Conservation (phyloP, 169 alveolate genomes). For the Amoebophrya sp. region DNA sequence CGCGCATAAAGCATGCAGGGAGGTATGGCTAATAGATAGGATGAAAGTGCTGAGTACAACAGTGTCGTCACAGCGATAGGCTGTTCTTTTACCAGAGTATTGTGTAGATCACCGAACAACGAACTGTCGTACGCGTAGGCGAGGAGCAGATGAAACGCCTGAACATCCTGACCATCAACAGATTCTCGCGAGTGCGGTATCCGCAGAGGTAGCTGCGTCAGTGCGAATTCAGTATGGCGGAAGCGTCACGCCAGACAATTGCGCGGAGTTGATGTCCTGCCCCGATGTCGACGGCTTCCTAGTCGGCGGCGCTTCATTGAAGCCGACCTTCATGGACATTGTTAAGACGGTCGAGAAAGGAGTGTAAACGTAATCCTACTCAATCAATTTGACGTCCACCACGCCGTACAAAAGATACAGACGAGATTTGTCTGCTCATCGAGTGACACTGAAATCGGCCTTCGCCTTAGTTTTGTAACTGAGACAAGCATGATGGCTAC, state of each 20-base stretch:
- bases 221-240: constrained; percentile 98
- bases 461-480: too few species aligned
- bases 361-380: too few species aligned
- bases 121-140: too few species aligned
- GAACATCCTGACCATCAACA: too few species aligned
- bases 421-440: too few species aligned
- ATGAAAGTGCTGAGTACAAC: too few species aligned
- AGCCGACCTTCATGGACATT: constrained; percentile 88
- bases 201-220: constrained; percentile 66
- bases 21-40: too few species aligned
- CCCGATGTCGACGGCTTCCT: constrained; percentile 96
- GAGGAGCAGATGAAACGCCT: too few species aligned
- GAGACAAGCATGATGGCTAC: too few species aligned
- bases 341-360: constrained; percentile 51
- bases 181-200: constrained; percentile 43
- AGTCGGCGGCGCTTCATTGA: constrained; percentile 98
- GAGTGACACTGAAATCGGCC: too few species aligned
- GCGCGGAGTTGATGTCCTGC: constrained; percentile 78
- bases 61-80: background rate
- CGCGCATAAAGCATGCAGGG: constrained; percentile 66
- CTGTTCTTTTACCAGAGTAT: background rate
- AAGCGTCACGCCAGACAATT: constrained; percentile 89
- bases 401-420: too few species aligned
- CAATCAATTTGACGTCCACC: too few species aligned
- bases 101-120: constrained; percentile 25